Base-by-base conservation (phyloP, 371 early-diverging fungal species). In the Nematocida homosporus region DNA sequence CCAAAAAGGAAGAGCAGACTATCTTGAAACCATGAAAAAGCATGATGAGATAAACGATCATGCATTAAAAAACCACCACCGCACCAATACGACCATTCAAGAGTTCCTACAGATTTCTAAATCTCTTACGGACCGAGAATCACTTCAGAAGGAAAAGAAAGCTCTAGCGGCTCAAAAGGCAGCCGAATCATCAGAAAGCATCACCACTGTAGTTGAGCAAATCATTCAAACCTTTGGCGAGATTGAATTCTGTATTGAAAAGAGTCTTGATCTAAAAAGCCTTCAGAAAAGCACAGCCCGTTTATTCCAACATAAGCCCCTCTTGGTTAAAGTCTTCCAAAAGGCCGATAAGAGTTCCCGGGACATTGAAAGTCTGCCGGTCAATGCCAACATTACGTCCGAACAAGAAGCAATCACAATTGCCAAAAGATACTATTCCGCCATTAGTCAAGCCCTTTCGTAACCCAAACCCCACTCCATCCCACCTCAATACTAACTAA, bases 201-300 rank as follows among this genome's bases (percentile, higher is more conserved):
- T 63, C 13, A 37, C 42, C 5, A 47, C 6, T 5, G 63, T 35
- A 27, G 34, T 63, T 38, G 13, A 18, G 10, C 8, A 38, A 13
- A 30, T 63, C 6, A 63, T 37, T 4, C 5, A 37, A 27, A 4
- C 25, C 3, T 63, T 63, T 63, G 63, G 50, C n/a, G 63, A 63
- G 16, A 6, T 63, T 3, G 63, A 63, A 35, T 30, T 23, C 5
- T 3, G 10, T 37, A 42, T 63, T 37, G n/a, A 5, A 4, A 8
- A 40, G 6, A 8, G 5, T 6, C 42, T 25, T 29, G 13, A 5
- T 10, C 6, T 63, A 48, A 13, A 44, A 5, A 10, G 16, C 5
- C 10, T 44, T 13, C n/a, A 47, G 40, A 42, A 23, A 44, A 25
- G 8, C 16, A 63, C 30, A 5, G 18, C 25, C n/a, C n/a, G 10